These are phyloP conservation scores for Solanum hybrid DNA, from an alignment of 305 asterid genomes.

Conservation along the genomic window DNA sequence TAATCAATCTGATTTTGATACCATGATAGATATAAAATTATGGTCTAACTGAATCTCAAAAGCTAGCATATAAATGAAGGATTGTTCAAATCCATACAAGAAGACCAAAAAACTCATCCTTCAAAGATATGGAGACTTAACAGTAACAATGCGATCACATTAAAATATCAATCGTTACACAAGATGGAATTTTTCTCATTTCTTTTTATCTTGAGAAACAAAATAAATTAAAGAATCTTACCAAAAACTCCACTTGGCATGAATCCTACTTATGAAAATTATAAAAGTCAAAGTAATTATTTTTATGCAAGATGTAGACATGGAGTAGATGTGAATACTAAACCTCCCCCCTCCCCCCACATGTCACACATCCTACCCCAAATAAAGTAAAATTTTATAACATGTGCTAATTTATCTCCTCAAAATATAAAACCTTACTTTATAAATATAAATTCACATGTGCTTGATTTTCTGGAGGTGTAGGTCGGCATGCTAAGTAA, in stretches of 20 bases:
- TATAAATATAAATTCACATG: neutral
- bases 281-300: neutral
- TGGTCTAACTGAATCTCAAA: neutral
- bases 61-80: fast-evolving
- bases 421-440: neutral
- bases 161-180: neutral
- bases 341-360: neutral
- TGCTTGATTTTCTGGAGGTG: neutral
- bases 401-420: neutral
- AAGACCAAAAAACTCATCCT: neutral
- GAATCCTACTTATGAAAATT: neutral
- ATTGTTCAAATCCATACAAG: neutral
- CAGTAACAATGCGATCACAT: neutral
- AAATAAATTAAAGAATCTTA: neutral
- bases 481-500: neutral
- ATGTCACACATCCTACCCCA: neutral
- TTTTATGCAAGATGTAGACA: neutral
- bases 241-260: neutral
- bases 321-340: neutral
- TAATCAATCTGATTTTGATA: too few species aligned
- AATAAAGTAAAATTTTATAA: neutral
- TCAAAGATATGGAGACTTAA: too few species aligned
- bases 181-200: neutral
- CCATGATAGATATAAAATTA: neutral
- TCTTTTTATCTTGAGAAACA: neutral